Percentiles rank a stretch among this genome's conserved stretches.
phyloP scores from a whole-genome alignment of 441 rosid genomes.

The Syzygium malaccense region DNA sequence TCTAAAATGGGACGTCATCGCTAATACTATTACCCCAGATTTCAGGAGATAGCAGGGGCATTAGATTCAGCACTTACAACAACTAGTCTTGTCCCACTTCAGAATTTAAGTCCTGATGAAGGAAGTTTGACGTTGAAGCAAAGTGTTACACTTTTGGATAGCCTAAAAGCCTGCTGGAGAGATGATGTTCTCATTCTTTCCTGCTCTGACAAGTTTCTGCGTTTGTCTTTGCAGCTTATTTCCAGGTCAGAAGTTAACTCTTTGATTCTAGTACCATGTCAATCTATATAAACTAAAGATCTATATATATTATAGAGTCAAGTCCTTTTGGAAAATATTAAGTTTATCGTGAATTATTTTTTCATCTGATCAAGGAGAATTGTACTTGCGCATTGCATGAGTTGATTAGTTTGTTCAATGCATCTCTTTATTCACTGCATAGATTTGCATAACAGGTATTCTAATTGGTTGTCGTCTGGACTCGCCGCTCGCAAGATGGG shows the following conservation, averaged over 20 bases:
- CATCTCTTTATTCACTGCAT: neutral
- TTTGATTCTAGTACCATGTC: neutral
- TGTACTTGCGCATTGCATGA: neutral
- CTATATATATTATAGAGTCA: neutral
- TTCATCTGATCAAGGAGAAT: neutral
- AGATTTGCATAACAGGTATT: constrained; percentile 41
- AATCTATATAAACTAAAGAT: neutral
- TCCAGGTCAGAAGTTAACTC: constrained; percentile 48
- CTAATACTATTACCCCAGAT: constrained; percentile 39
- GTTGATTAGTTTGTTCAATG: neutral
- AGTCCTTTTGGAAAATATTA: neutral
- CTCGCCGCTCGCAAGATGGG: constrained; percentile 50
- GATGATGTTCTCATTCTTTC: constrained; percentile 87
- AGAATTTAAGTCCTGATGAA: constrained; percentile 38
- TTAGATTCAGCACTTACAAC: constrained; percentile 71
- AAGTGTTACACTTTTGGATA: constrained; percentile 71
- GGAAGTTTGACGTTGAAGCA: constrained; percentile 59
- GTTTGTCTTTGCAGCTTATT: constrained; percentile 88
- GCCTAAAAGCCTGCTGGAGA: constrained; percentile 86
- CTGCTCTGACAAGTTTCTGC: constrained; percentile 95
- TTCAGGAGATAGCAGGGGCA: constrained; percentile 97
- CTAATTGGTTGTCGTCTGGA: constrained; percentile 85
- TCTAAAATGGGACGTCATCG: neutral
- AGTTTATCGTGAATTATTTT: neutral
- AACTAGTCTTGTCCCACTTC: constrained; percentile 50